These are phyloP conservation scores for Lentithecium fluviatile DNA, from an alignment of 495 filamentous ascomycete species.

Conservation along the genomic window DNA sequence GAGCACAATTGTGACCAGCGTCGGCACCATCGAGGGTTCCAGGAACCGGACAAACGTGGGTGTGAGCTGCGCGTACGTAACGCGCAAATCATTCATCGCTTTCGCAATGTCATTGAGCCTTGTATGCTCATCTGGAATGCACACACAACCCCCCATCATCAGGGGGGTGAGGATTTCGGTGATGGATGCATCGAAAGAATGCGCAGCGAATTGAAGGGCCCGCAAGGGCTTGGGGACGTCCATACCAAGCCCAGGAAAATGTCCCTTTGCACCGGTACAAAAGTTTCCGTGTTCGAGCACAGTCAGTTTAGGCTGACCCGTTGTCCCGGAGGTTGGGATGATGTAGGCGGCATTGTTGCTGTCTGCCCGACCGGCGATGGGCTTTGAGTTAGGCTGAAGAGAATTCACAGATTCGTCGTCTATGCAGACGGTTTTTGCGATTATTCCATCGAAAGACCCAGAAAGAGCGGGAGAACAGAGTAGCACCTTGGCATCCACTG, in stretches of 20 bases:
- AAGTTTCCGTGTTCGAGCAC: slow-evolving; percentile 51
- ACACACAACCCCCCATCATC: slow-evolving; percentile 59
- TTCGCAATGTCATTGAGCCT: slow-evolving; percentile 52
- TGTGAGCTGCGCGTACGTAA: slow-evolving; percentile 55
- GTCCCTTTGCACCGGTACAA: slow-evolving; percentile 50
- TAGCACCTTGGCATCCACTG: slow-evolving; percentile 50
- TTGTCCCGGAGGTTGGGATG: slow-evolving; percentile 54
- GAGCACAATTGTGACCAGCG: slow-evolving; percentile 19
- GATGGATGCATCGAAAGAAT: slow-evolving; percentile 56
- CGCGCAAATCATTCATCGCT: slow-evolving; percentile 51
- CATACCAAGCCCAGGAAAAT: slow-evolving; percentile 45
- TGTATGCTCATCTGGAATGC: slow-evolving; percentile 60
- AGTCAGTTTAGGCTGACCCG: slow-evolving; percentile 53
- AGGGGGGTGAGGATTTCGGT: slow-evolving; percentile 53
- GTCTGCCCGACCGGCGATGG: not conserved
- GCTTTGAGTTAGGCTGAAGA: not conserved
- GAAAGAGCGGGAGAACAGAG: slow-evolving; percentile 50
- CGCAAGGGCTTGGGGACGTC: slow-evolving; percentile 40
- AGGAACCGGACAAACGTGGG: slow-evolving; percentile 47
- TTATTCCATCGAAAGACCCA: not conserved
- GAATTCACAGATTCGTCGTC: slow-evolving; percentile 13
- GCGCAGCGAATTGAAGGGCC: slow-evolving; percentile 56
- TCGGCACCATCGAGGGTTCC: slow-evolving; percentile 27
- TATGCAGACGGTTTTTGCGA: slow-evolving; percentile 12
- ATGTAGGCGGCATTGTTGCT: slow-evolving; percentile 48